These are phyloP conservation scores for Coccinonectria pachysandricola DNA, from an alignment of 2,329 filamentous ascomycete genomes.

Conservation along the genomic window DNA sequence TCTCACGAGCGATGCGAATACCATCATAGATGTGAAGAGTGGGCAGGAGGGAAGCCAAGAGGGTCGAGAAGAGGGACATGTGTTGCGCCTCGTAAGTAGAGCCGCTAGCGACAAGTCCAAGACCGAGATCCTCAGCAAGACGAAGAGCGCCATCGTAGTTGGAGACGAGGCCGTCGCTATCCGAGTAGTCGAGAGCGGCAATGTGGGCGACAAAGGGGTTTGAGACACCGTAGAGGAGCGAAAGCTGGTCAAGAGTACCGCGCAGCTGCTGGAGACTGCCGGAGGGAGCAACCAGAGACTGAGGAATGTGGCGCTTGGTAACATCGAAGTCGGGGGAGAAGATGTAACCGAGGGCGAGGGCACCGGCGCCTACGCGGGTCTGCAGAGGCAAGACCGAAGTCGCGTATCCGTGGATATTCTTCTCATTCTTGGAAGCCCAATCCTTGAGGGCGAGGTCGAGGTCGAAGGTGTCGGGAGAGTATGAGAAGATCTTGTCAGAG, in stretches of 20 bases:
- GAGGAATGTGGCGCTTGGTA: slow-evolving; percentile 80
- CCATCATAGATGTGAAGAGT: slow-evolving; percentile 85
- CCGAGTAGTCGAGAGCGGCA: slow-evolving; percentile 77
- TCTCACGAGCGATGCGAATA: slow-evolving; percentile 72
- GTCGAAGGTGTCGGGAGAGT: slow-evolving; percentile 88
- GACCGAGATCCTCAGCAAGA: slow-evolving; percentile 78
- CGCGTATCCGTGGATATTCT: slow-evolving; percentile 72
- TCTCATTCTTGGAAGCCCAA: slow-evolving; percentile 61
- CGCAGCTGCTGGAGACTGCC: slow-evolving; percentile 73
- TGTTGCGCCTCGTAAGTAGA: slow-evolving; percentile 91
- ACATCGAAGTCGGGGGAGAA: slow-evolving; percentile 96
- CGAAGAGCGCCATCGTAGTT: slow-evolving; percentile 78
- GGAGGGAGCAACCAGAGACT: slow-evolving; percentile 80
- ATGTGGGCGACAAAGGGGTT: slow-evolving; percentile 91
- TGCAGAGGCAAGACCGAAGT: slow-evolving; percentile 74
- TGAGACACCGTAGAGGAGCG: slow-evolving; percentile 80
- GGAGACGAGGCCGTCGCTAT: slow-evolving; percentile 61
- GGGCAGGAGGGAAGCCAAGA: slow-evolving; percentile 69
- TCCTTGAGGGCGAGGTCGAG: slow-evolving; percentile 72
- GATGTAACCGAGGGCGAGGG: slow-evolving; percentile 89
- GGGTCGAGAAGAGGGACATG: slow-evolving; percentile 80
- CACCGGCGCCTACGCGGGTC: slow-evolving; percentile 79
- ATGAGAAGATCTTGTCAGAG: slow-evolving; percentile 95
- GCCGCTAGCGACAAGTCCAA: slow-evolving; percentile 74
- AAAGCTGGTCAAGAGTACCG: slow-evolving; percentile 79